These are phyloP conservation scores for Andrographis paniculata DNA, from an alignment of 305 asterid species.

Conservation along the genomic window DNA sequence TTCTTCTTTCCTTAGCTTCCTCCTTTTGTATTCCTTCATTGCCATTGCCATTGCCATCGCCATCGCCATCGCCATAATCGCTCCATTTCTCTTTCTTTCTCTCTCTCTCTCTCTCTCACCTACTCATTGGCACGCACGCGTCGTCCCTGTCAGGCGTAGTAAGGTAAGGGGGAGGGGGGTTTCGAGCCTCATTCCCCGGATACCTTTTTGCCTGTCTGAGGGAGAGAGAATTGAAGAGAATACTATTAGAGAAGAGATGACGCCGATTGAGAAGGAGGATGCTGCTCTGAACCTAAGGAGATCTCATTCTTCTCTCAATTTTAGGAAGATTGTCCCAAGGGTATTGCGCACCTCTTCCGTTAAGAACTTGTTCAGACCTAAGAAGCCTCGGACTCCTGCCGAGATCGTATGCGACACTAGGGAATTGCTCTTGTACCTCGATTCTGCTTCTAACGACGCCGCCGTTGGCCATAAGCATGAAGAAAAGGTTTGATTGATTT, in stretches of 20 bases:
- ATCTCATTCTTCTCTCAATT: constrained; percentile 22
- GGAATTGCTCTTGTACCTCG: constrained; percentile 31
- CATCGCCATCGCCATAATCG: too few relatives aligned
- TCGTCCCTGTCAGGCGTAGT: background rate
- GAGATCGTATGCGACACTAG: constrained; percentile 44
- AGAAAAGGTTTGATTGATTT: constrained; percentile 38
- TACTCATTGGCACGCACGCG: too few relatives aligned
- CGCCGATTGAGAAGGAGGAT: constrained; percentile 25
- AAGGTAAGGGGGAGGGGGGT: background rate
- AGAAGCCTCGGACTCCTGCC: constrained; percentile 41
- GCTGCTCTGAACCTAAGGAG: constrained; percentile 9
- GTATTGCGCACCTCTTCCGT: constrained; percentile 37
- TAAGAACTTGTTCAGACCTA: constrained; percentile 49
- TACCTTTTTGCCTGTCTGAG: constrained; percentile 18
- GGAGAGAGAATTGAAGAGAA: too few relatives aligned
- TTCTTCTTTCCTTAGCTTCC: background rate
- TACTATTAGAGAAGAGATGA: too few relatives aligned
- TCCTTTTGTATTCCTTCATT: constrained; percentile 1
- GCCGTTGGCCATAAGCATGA: constrained; percentile 28
- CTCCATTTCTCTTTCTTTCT: too few relatives aligned
- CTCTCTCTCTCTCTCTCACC: too few relatives aligned
- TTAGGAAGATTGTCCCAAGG: constrained; percentile 46
- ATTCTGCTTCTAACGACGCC: constrained; percentile 25
- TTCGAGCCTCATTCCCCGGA: background rate
- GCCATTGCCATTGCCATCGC: too few relatives aligned